Percentiles rank a stretch among this genome's conserved stretches.
These are phyloP conservation scores for Acacia crassicarpa DNA, from an alignment of 306 rosid species.

Conservation along the genomic window DNA sequence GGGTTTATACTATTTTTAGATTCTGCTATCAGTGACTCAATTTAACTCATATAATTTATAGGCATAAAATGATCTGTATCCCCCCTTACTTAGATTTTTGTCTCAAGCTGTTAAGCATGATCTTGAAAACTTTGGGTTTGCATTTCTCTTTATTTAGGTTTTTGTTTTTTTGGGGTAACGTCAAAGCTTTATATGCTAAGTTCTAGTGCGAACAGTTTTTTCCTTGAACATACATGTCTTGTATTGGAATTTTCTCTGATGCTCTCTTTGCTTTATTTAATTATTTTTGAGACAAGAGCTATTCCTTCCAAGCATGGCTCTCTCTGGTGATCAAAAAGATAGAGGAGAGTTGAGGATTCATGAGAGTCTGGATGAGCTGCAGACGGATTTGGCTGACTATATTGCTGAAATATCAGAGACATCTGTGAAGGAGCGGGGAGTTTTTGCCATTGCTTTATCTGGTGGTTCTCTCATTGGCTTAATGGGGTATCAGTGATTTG, in stretches of 20 bases:
- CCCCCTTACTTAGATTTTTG: slow-evolving; percentile 27
- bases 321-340: slow-evolving; percentile 46
- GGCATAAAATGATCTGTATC: slow-evolving; percentile 29
- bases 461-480: slow-evolving; percentile 99
- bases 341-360: slow-evolving; percentile 73
- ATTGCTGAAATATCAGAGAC: slow-evolving; percentile 85
- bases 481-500: slow-evolving; percentile 82
- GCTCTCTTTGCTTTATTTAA: not conserved
- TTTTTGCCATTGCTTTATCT: slow-evolving; percentile 84
- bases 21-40: slow-evolving; percentile 2
- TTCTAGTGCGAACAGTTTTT: not conserved
- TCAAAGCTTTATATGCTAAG: slow-evolving; percentile 11
- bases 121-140: slow-evolving; percentile 25
- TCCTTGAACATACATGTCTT: not conserved
- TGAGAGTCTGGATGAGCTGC: slow-evolving; percentile 90
- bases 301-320: slow-evolving; percentile 57
- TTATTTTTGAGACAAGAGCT: slow-evolving; percentile 27
- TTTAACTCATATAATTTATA: slow-evolving; percentile 20
- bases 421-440: slow-evolving; percentile 89
- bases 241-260: slow-evolving; percentile 27
- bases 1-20: slow-evolving; percentile 6
- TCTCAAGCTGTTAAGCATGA: slow-evolving; percentile 34
- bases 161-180: slow-evolving; percentile 17
- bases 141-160: slow-evolving; percentile 27
- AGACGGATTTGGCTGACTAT: slow-evolving; percentile 83